Evolutionary conservation across 2,329 filamentous ascomycete genomes (phyloP).

Genomic region (Periconia macrospinosa): DNA sequence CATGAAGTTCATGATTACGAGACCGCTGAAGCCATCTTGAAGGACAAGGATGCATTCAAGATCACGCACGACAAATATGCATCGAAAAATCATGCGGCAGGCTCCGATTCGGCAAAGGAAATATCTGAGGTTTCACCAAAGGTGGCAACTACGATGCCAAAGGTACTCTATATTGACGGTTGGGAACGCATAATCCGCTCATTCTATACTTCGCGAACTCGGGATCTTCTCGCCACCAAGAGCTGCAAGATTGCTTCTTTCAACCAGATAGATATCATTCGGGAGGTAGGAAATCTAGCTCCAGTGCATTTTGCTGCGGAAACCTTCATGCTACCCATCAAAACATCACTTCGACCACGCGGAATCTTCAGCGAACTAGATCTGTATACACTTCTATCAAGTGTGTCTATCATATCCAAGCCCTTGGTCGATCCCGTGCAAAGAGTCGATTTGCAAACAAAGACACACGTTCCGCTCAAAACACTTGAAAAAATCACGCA

Average conservation of each 20-base stretch:
- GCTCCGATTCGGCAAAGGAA: conserved; percentile 1
- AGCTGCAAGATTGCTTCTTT: conserved; percentile 64
- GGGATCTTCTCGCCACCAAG: conserved; percentile 65
- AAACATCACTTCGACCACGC: conserved; percentile 53
- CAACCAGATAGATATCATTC: conserved; percentile 70
- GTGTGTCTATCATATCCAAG: conserved; percentile 58
- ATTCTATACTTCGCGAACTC: conserved; percentile 68
- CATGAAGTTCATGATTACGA: conserved; percentile 63
- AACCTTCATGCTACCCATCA: conserved; percentile 59
- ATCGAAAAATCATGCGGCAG: too few species aligned
- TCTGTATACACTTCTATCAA: conserved; percentile 56
- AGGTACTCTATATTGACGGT: conserved; percentile 61
- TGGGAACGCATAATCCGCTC: conserved; percentile 66
- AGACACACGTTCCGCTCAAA: conserved; percentile 51
- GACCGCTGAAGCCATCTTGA: conserved; percentile 63
- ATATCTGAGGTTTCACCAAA: conserved; percentile 22
- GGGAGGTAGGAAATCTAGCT: conserved; percentile 58
- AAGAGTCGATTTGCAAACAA: conserved; percentile 55
- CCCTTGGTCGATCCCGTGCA: conserved; percentile 57
- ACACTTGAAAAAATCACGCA: conserved; percentile 54
- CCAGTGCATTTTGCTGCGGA: conserved; percentile 59
- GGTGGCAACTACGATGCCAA: conserved; percentile 44
- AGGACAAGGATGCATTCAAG: conserved; percentile 63
- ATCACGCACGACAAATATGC: conserved; percentile 66
- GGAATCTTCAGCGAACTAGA: conserved; percentile 59